These are phyloP conservation scores for Hordeum pubiflorum DNA, from an alignment of 202 grass and related monocot genomes.

Conservation along the genomic window DNA sequence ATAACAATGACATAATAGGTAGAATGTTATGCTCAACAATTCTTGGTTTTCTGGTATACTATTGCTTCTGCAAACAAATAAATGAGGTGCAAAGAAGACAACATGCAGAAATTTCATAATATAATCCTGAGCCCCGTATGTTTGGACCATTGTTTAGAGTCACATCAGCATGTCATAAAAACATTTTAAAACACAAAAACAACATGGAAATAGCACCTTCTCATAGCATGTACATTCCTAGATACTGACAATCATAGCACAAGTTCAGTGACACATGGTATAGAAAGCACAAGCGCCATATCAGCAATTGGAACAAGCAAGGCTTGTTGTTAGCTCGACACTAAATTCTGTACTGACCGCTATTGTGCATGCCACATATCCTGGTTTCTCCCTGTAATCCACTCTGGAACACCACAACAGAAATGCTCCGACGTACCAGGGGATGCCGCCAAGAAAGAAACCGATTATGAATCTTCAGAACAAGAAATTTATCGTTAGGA, in stretches of 20 bases:
- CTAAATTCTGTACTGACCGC: conserved; percentile 48
- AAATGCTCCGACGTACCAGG: conserved; percentile 84
- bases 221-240: neutral
- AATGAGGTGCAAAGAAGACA: neutral
- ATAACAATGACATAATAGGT: neutral
- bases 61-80: neutral
- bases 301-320: conserved; percentile 3
- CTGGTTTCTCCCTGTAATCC: conserved; percentile 76
- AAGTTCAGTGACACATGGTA: neutral
- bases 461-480: conserved; percentile 70
- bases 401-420: conserved; percentile 58
- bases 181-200: neutral
- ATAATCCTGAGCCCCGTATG: neutral
- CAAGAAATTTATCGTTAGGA: conserved; percentile 16
- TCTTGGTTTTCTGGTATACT: neutral
- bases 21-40: neutral
- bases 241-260: neutral
- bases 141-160: neutral
- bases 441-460: conserved; percentile 70
- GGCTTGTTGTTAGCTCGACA: neutral
- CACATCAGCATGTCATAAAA: neutral
- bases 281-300: neutral
- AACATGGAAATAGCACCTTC: neutral
- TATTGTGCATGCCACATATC: conserved; percentile 62
- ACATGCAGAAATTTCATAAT: neutral